These are phyloP conservation scores for Daedaleopsis nitida DNA, from an alignment of 768 basidiomycete species.

Conservation along the genomic window DNA sequence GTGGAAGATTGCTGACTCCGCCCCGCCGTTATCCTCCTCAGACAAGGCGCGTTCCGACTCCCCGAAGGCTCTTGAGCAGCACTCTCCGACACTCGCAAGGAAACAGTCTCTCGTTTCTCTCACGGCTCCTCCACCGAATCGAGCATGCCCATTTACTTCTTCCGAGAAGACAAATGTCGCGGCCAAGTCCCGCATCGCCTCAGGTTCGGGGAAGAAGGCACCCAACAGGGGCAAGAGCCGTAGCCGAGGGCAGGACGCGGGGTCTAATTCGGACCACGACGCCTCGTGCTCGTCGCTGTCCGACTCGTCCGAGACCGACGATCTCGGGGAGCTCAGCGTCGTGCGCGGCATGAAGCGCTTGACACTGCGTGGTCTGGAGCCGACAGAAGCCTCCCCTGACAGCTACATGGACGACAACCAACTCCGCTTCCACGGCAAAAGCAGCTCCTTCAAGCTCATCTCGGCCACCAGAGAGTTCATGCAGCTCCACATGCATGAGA, in stretches of 20 bases:
- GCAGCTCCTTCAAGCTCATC: slow-evolving; percentile 57
- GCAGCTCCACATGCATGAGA: slow-evolving; percentile 49
- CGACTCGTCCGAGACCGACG: slow-evolving; percentile 38
- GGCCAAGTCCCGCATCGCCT: not conserved
- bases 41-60: slow-evolving; percentile 15
- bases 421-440: slow-evolving; percentile 63
- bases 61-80: not conserved
- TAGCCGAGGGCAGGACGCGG: slow-evolving; percentile 1
- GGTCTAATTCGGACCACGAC: slow-evolving; percentile 17
- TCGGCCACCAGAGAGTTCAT: slow-evolving; percentile 55
- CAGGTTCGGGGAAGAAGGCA: slow-evolving; percentile 5
- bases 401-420: slow-evolving; percentile 38
- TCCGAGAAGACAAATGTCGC: slow-evolving; percentile 1
- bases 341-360: slow-evolving; percentile 41
- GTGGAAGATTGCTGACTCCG: slow-evolving; percentile 48
- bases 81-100: slow-evolving; percentile 5
- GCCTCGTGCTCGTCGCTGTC: slow-evolving; percentile 17
- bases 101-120: slow-evolving; percentile 7
- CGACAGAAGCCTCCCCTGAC: slow-evolving; percentile 35
- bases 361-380: slow-evolving; percentile 39
- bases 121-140: slow-evolving; percentile 8
- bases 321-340: slow-evolving; percentile 41
- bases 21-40: slow-evolving; percentile 16
- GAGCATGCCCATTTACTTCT: slow-evolving; percentile 7
- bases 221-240: slow-evolving; percentile 1